These are phyloP conservation scores for Talaromyces sp. DNA, from an alignment of 2,329 filamentous ascomycete genomes.

Conservation along the genomic window DNA sequence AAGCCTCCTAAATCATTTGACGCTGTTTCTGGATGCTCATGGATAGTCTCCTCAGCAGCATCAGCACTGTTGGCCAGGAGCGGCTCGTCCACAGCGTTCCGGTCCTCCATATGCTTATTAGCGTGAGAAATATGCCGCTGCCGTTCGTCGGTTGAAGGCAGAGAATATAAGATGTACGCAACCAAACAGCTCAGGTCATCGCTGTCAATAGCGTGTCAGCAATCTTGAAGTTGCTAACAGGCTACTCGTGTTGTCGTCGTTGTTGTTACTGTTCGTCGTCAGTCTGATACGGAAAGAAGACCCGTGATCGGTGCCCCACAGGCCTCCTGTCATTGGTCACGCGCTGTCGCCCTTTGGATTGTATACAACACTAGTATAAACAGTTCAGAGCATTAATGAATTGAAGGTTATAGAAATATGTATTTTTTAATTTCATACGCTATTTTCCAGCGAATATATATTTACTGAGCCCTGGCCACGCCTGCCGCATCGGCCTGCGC, in stretches of 20 bases:
- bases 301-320: not conserved
- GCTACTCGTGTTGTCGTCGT: not conserved
- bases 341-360: not conserved
- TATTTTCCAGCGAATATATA: conserved; percentile 1
- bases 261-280: not conserved
- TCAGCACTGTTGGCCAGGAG: conserved; percentile 3
- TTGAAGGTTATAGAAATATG: not conserved
- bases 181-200: not conserved
- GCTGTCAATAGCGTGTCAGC: not conserved
- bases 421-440: not conserved
- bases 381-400: not conserved
- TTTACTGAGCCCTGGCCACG: conserved; percentile 51
- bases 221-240: not conserved
- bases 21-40: not conserved
- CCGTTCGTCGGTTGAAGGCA: not conserved
- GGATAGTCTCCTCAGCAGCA: not conserved
- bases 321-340: not conserved
- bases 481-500: conserved; percentile 83
- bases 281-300: not conserved
- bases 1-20: conserved; percentile 22
- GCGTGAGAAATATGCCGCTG: not conserved
- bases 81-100: conserved; percentile 5
- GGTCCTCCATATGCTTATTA: conserved; percentile 1
- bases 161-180: not conserved
- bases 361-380: not conserved